phyloP scores from a whole-genome alignment of 495 filamentous ascomycete species.

The Talaromyces thailandensis region DNA sequence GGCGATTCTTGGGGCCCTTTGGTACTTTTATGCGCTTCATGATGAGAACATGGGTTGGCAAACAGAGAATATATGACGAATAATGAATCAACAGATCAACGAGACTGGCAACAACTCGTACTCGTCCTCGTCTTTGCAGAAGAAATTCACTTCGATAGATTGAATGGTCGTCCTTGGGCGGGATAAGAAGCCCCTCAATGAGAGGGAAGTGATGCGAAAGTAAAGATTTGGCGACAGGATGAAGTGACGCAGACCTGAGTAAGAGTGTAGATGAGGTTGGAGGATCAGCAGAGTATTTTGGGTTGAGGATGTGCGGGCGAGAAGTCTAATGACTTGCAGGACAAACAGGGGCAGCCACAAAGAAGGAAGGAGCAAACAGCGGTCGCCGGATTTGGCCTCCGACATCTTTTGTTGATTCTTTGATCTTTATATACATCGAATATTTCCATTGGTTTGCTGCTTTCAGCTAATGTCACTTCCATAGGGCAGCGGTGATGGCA shows the following conservation, averaged over 20 bases:
- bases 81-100: background rate
- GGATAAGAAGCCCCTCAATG: background rate
- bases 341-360: background rate
- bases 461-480: background rate
- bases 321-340: background rate
- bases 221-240: background rate
- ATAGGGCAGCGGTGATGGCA: background rate
- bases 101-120: background rate
- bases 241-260: background rate
- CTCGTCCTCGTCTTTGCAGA: too few species aligned
- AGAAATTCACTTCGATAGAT: background rate
- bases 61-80: background rate
- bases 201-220: background rate
- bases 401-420: background rate
- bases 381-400: background rate
- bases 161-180: background rate
- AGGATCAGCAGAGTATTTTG: background rate
- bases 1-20: background rate
- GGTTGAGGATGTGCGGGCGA: background rate
- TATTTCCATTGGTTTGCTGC: too few species aligned
- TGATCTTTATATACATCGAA: background rate
- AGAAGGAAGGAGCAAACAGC: background rate
- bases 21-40: background rate
- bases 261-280: background rate
- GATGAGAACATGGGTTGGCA: background rate